Evolutionary conservation across 495 filamentous ascomycete genomes (phyloP), one percentile per base, ranked within the genome.

Genomic region (Aspergillus bridgeri): DNA sequence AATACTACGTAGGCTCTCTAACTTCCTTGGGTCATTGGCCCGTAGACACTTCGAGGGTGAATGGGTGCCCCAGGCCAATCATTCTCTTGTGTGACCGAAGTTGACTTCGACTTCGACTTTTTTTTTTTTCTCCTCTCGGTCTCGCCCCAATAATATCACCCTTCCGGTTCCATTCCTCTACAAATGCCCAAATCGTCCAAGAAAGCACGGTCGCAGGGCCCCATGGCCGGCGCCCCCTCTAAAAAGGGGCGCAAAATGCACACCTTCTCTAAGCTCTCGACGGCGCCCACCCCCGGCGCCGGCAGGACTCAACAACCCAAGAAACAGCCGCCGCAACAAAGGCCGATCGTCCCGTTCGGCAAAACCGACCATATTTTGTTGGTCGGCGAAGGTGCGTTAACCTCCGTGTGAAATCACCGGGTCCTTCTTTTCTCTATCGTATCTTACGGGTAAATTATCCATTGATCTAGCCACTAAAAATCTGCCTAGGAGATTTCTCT

Each of bases 311-410:
- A 54, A 8, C 43, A 46, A 6, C 11, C 17, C n/a, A 29, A 7
- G 15, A 56, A 56, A 23, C 29, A 57, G 25, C 47, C 54, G 23
- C 8, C 19, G 47, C 68, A 70, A 13, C 71, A 83, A 54, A 68
- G 77, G 42, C 83, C 87, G 8, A 83, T 79, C 42, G 84, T 95
- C 58, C 92, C 91, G n/a, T 96, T 95, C 74, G 69, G 76, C 20
- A 79, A 81, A 21, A 69, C 75, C 51, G 85, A 94, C 67, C 75
- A 81, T 54, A 89, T 97, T 57, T 82, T 98, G 23, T 80, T 97
- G 2, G 71, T 98, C 62, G 94, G 93, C 50, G 93, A 98, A 76
- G 93, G 89, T 77, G 43, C 70, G 72, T 49, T 29, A 20, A n/a
- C n/a, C n/a, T n/a, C n/a, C n/a, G n/a, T n/a, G n/a, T n/a, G n/a